These are phyloP conservation scores for Phalaenopsis hybrid DNA, from an alignment of 116 monocot species.

Conservation along the genomic window DNA sequence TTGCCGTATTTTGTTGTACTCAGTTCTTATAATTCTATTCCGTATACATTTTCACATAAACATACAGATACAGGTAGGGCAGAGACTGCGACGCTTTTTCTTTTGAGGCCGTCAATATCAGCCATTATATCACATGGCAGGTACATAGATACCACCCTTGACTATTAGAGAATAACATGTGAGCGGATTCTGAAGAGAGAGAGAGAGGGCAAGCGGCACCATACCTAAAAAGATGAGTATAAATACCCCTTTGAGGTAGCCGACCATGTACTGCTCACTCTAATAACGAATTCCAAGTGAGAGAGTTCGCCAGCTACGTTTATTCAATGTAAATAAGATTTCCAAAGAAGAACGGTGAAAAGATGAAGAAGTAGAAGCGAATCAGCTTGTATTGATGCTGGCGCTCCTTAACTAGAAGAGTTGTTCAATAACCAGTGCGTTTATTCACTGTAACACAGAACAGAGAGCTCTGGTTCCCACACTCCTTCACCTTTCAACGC, in stretches of 20 bases:
- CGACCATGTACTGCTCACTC: neutral
- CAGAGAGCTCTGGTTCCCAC: no score
- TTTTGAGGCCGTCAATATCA: no score
- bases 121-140: no score
- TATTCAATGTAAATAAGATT: neutral
- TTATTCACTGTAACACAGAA: neutral
- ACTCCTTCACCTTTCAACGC: neutral
- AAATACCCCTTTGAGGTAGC: neutral
- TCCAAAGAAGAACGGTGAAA: neutral
- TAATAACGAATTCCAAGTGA: neutral
- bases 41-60: no score
- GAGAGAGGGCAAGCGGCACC: neutral
- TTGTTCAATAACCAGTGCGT: neutral
- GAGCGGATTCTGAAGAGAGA: no score
- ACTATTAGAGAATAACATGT: neutral
- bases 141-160: no score
- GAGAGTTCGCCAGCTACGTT: neutral
- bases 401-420: neutral
- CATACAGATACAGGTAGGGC: no score
- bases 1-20: no score
- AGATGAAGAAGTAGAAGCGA: neutral
- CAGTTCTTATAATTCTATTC: no score
- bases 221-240: neutral
- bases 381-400: neutral
- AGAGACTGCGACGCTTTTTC: no score